Base-by-base conservation (phyloP, 2,329 filamentous ascomycete genomes). In the Pestalotiopsis sp. region DNA sequence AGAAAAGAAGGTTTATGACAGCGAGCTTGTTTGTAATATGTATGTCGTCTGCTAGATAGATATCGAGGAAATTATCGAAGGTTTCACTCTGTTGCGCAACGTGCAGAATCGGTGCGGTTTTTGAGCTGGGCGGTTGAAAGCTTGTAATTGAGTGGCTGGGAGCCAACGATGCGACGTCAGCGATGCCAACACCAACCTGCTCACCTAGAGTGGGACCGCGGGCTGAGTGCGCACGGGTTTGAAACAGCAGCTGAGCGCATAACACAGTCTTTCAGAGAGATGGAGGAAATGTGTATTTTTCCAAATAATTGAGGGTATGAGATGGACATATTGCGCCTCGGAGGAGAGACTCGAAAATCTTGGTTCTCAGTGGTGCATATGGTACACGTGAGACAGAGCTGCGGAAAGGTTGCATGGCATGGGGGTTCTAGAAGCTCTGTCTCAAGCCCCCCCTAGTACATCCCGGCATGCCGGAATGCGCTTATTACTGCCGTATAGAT, bases 91-190 rank as follows among this genome's bases (percentile, higher is more conserved):
- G 59, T 62, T 39, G 31, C 39, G 39, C 38, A 45, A 27, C 36
- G 36, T 25, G 39, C 27, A 39, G 31, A 64, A 31, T 4, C 23
- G 12, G 20, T 38, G 62, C n/a, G 36, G 52, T 57, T 39, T 36
- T 57, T 66, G 64, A 41, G 64, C 20, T 41, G 64, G 64, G 31
- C 41, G 64, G 23, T 23, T n/a, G 64, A 61, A 36, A 66, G 64
- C 56, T 57, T 52, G 36, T 59, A 66, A 66, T 59, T 60, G 56
- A 66, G 64, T 66, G 64, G 64, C 57, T 66, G 64, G 64, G 64
- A 60, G 36, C 64, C 45, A 56, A 45, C 49, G 17, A n/a, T 36
- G 49, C 63, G 63, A 66, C 63, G 63, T 66, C 63, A 66, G 49
- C 63, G 25, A 27, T n/a, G 25, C 39, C 49, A 23, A 31, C 52